Base-by-base conservation (phyloP, 768 basidiomycete species). In the Porphyrellus cyaneotinctus region DNA sequence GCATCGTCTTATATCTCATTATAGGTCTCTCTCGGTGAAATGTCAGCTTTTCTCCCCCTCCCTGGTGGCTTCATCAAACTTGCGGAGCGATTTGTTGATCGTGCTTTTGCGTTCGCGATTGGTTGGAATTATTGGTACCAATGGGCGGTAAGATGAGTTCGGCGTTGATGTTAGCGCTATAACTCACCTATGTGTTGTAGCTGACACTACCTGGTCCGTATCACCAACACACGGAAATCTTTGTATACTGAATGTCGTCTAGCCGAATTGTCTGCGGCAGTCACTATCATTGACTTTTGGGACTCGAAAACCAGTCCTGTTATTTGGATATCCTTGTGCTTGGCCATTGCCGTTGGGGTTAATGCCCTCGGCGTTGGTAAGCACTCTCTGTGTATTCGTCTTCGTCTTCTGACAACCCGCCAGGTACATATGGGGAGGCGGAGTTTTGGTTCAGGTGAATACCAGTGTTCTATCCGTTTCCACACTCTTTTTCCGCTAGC, bases 91-190 rank as follows among this genome's bases (percentile, higher is more conserved):
- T 51, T 51, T 15, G 30, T 51, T 7, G 51, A 51, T 14, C 51
- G 43, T 23, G 43, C 51, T 2, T 45, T 51, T 24, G 51, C 51
- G 6, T 45, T 51, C 31, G 51, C 51, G 10, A 45, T 17, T 9
- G 51, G 51, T 1, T 51, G 51, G 51, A 52, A 52, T 38, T 52
- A 52, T 18, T 52, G 43, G 43, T 52, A 45, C 24, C 28, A 32
- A 18, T 52, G 51, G 51, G 10, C 28, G 20, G 51, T 52, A 33
- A 38, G 51, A 23, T 32, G 9, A 14, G 12, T 11, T 18, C 8
- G 4, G 28, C 17, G 17, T 45, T 22, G 9, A 45, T 9, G 18
- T 6, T 22, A 52, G 17, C n/a, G 7, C 30, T 17, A 4, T 4
- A 4, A 28, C 43, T 45, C 22, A 52, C 17, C 17, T 18, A 24